Conservation (phyloP, 2,329 filamentous ascomycete genomes). For the Clonostachys sp. region DNA sequence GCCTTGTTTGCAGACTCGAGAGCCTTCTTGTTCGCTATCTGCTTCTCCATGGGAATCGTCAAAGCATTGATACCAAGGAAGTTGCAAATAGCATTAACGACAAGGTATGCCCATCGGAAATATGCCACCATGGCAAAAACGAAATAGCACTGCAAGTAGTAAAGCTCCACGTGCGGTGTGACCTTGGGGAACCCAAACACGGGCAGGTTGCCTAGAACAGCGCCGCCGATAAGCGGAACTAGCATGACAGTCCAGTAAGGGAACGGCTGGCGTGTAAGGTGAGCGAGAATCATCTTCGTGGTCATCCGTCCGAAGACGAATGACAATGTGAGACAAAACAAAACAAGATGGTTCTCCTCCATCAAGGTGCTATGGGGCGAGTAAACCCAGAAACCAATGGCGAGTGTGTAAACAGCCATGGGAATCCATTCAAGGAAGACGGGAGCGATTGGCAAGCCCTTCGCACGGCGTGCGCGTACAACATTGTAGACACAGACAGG, state of each 20-base stretch:
- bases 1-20: conserved; percentile 25
- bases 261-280: conserved; percentile 89
- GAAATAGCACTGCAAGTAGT: conserved; percentile 83
- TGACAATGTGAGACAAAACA: conserved; percentile 92
- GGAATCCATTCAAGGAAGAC: conserved; percentile 93
- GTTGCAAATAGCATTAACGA: conserved; percentile 85
- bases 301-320: conserved; percentile 98
- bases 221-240: conserved; percentile 79
- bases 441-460: conserved; percentile 70
- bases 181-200: conserved; percentile 66
- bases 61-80: conserved; percentile 93
- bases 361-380: conserved; percentile 83
- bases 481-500: conserved; percentile 91
- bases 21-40: conserved; percentile 46
- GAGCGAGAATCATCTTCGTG: conserved; percentile 97
- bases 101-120: conserved; percentile 86
- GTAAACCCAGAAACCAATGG: conserved; percentile 79
- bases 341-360: conserved; percentile 78
- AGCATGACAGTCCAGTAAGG: conserved; percentile 96
- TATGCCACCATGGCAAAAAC: conserved; percentile 81
- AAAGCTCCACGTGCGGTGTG: conserved; percentile 62
- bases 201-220: conserved; percentile 77
- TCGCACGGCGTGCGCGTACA: conserved; percentile 64
- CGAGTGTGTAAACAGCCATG: conserved; percentile 74
- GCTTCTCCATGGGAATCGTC: conserved; percentile 69